Evolutionary conservation across 148 eudicot genomes (phyloP).

Genomic region (Pouteria glomerata): DNA sequence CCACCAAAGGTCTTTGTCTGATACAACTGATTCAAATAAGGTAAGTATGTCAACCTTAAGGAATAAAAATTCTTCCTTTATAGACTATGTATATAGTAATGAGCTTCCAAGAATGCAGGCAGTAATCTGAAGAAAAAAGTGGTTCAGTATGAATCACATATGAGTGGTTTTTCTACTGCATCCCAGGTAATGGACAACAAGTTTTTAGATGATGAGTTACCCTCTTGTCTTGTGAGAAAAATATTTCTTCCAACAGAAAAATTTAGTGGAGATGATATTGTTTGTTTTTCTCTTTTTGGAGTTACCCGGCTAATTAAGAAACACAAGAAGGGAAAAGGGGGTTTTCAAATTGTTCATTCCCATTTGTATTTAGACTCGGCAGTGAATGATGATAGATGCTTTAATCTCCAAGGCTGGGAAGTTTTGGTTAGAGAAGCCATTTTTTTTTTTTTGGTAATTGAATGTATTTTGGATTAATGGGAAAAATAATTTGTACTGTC

Average conservation of each 20-base stretch:
- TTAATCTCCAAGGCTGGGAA: conserved; percentile 37
- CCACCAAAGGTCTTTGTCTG: conserved; percentile 42
- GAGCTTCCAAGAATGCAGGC: conserved; percentile 18
- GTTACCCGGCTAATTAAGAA: conserved; percentile 52
- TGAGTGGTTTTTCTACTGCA: conserved; percentile 38
- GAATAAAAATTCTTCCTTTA: conserved; percentile 19
- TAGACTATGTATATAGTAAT: conserved; percentile 20
- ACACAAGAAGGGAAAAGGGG: conserved; percentile 25
- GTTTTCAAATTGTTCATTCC: conserved; percentile 47
- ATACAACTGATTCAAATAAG: conserved; percentile 24
- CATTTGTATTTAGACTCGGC: conserved; percentile 41
- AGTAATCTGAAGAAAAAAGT: conserved; percentile 26
- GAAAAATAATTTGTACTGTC: too few species aligned
- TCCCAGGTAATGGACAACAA: conserved; percentile 26
- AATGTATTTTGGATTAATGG: too few species aligned
- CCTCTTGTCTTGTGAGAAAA: conserved; percentile 33
- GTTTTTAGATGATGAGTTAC: conserved; percentile 21
- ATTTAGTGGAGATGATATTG: conserved; percentile 39
- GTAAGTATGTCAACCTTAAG: conserved; percentile 11
- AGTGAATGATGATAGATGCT: conserved; percentile 41
- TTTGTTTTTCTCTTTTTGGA: conserved; percentile 78
- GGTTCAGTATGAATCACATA: conserved; percentile 29
- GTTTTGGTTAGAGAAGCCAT: conserved; percentile 50
- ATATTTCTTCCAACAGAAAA: conserved; percentile 54
- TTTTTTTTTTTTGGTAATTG: too few species aligned